These are phyloP conservation scores for Exophiala oligosperma DNA, from an alignment of 2,329 filamentous ascomycete species.

Conservation along the genomic window DNA sequence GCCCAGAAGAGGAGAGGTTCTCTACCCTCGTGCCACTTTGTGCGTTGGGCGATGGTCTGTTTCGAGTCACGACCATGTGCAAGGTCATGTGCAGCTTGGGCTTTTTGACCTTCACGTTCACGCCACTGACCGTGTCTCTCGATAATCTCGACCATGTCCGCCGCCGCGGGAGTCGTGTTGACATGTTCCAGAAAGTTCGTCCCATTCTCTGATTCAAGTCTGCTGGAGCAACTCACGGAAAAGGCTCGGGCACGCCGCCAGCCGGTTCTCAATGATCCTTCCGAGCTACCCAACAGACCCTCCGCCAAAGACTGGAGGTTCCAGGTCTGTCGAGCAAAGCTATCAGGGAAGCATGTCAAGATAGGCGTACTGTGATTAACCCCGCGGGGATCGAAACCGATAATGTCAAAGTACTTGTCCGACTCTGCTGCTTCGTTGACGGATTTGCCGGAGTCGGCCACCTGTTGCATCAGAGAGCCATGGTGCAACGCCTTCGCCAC, in stretches of 20 bases:
- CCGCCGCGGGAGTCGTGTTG: slow-evolving; percentile 35
- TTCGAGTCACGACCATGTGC: slow-evolving; percentile 47
- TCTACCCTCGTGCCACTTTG: slow-evolving; percentile 53
- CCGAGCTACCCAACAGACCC: slow-evolving; percentile 13
- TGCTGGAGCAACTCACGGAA: slow-evolving; percentile 9
- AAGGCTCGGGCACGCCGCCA: slow-evolving; percentile 16
- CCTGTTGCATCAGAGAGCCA: slow-evolving; percentile 15
- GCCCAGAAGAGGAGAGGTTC: slow-evolving; percentile 20
- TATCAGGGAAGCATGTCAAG: slow-evolving; percentile 28
- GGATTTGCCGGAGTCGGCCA: slow-evolving; percentile 28
- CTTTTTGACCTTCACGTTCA: slow-evolving; percentile 41
- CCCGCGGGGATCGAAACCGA: slow-evolving; percentile 44
- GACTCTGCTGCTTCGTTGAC: not conserved
- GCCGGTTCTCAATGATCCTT: slow-evolving; percentile 5
- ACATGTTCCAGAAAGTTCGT: slow-evolving; percentile 27
- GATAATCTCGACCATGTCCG: slow-evolving; percentile 38
- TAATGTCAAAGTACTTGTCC: slow-evolving; percentile 42
- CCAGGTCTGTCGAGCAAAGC: slow-evolving; percentile 13
- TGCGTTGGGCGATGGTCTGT: slow-evolving; percentile 32
- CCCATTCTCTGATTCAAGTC: slow-evolving; percentile 6
- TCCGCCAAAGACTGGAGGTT: slow-evolving; percentile 13
- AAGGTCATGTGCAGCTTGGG: slow-evolving; percentile 47
- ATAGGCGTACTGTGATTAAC: slow-evolving; percentile 36
- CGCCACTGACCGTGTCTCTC: slow-evolving; percentile 36
- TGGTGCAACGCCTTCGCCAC: slow-evolving; percentile 32